These are phyloP conservation scores for Fusarium papillatum DNA, from an alignment of 2,329 filamentous ascomycete species.

Conservation along the genomic window DNA sequence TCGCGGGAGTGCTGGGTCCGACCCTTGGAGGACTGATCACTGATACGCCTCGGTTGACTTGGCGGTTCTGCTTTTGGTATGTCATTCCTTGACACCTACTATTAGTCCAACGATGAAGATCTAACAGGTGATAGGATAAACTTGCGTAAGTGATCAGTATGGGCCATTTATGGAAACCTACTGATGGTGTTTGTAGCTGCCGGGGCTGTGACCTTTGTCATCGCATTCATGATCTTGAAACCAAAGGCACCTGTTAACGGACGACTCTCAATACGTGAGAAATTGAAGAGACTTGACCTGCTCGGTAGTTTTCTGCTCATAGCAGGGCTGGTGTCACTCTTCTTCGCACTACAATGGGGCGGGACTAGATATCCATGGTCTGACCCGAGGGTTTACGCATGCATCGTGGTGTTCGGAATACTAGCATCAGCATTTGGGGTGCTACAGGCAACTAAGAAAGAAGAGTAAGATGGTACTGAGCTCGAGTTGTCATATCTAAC, in stretches of 20 bases:
- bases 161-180: neutral
- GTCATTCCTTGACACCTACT: neutral
- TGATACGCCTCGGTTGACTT: conserved; percentile 13
- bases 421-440: neutral
- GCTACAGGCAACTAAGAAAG: conserved; percentile 9
- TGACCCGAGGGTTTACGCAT: conserved; percentile 5
- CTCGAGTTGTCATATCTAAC: neutral
- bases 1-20: conserved; percentile 45
- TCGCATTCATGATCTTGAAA: conserved; percentile 3
- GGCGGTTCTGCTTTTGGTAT: conserved; percentile 14
- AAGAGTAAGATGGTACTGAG: neutral
- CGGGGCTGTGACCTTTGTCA: conserved; percentile 9
- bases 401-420: conserved; percentile 12
- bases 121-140: conserved; percentile 20
- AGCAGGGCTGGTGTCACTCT: conserved; percentile 7
- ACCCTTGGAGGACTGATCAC: conserved; percentile 46
- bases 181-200: neutral
- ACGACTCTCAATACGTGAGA: conserved; percentile 11
- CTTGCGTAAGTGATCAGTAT: neutral
- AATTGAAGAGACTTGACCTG: conserved; percentile 17
- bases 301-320: conserved; percentile 16
- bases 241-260: neutral
- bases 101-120: neutral
- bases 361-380: conserved; percentile 23
- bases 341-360: conserved; percentile 25